Evolutionary conservation across 2,329 filamentous ascomycete genomes (phyloP), one percentile per base, ranked within the genome.

Genomic region (Cercospora nicotianae): DNA sequence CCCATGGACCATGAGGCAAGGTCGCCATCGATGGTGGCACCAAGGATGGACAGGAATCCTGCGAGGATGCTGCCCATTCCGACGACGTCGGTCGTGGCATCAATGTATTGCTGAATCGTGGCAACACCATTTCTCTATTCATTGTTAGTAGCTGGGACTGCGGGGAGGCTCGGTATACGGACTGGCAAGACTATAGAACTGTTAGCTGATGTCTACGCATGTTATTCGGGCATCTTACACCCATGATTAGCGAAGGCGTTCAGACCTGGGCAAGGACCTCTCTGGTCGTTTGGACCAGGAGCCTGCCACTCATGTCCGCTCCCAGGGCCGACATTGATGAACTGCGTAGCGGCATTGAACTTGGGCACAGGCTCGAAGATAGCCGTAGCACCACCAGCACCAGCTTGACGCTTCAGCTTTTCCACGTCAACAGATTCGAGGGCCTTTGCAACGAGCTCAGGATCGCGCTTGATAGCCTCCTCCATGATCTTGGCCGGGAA

Each of bases 31-130:
- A 79, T 67, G 12, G 75, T 70, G 23, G 74, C 76, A 45, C 76
- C 76, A 36, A 77, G 77, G 42, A 75, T 67, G n/a, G 78, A 69
- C 42, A 80, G 72, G 66, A 79, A 76, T 23, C 70, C 66, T 4
- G 74, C 73, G 20, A 80, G 72, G 26, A 78, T 72, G 2, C 67
- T 31, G 16, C 76, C 77, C 77, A 79, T 79, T 26, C 77, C 77
- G 53, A 78, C 76, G 9, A 78, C 77, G 18, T 63, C 45, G 26
- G 59, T 68, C 2, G 75, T 77, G 39, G 69, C 71, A 30, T 75
- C 69, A 67, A 76, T 70, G 70, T 75, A 77, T 23, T 77, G 72
- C 20, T 66, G 26, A 45, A 76, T 72, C 10, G 76, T 77, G 3
- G 72, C 77, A 42, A 76, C 74, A 18, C 77, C 77, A 42, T 77